Evolutionary conservation across 176 grass and related monocot genomes (phyloP).

Genomic region (Eleusine indica): DNA sequence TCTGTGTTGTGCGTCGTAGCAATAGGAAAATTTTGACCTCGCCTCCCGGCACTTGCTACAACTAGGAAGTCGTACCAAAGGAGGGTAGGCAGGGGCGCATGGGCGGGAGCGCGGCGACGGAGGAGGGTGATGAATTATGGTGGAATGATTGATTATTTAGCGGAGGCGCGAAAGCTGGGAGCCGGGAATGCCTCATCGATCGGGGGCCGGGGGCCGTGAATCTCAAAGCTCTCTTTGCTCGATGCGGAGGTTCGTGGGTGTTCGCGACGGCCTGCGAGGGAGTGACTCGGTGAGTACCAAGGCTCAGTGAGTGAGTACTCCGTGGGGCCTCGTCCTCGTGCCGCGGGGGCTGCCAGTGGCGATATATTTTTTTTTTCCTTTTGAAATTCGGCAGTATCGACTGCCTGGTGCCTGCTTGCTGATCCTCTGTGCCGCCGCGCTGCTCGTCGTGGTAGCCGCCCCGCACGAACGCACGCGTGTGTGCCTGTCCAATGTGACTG

Average conservation of each 20-base stretch:
- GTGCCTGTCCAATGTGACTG: background rate
- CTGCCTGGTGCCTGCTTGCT: background rate
- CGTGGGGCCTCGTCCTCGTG: background rate
- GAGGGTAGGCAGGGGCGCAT: background rate
- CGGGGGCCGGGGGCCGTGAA: background rate
- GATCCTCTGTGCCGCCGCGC: background rate
- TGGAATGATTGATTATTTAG: conserved; percentile 26
- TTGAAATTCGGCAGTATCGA: background rate
- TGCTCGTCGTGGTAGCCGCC: background rate
- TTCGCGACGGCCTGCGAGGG: background rate
- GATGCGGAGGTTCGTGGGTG: background rate
- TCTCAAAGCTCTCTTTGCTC: conserved; percentile 1
- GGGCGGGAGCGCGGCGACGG: background rate
- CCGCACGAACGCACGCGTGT: background rate
- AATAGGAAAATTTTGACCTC: conserved; percentile 41
- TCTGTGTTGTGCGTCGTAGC: background rate
- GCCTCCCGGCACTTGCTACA: conserved; percentile 11
- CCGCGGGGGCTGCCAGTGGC: background rate
- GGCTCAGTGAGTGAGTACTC: background rate
- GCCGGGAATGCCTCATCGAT: conserved; percentile 11
- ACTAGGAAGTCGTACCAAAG: background rate
- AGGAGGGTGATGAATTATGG: conserved; percentile 28
- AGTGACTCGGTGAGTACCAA: background rate
- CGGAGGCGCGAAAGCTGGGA: background rate
- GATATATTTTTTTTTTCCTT: background rate